Base-by-base conservation (phyloP, 176 grass and related monocot genomes). In the Carex scoparia region DNA sequence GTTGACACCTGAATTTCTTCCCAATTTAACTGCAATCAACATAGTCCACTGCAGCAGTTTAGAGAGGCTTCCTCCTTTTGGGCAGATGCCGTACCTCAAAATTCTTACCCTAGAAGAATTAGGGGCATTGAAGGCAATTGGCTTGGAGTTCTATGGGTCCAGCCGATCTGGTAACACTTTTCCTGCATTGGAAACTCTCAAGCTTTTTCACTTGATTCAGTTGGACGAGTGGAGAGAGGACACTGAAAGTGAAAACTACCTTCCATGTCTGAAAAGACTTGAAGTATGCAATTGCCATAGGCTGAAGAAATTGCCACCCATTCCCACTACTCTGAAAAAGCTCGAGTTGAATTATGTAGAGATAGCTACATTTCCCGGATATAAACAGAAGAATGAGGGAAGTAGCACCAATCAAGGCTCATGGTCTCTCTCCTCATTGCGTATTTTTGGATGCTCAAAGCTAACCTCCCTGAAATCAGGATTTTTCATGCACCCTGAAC, bases 201-300 rank as follows among this genome's bases (percentile, higher is more conserved):
- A 70, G 65, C 14, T 81, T 40, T 4, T 15, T 0, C 2, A 8
- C 8, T 42, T 70, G 57, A 54, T 44, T 56, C 38, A 31, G 56
- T 68, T 79, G 58, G 85, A 86, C 4, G 73, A 86, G 62, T 86
- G 85, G 75, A 57, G 55, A 40, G 44, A 16, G 4, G 28, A 79
- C 13, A 40, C 31, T 59, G n/a, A 61, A 16, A 78, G 70, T 7
- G 70, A 15, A 61, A 42, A 49, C 14, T 86, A 61, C 31, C 61
- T 86, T 57, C 85, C 44, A 10, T 8, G 19, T 67, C 27, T 80
- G 27, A 27, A 80, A 80, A 70, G 8, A 69, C 85, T 81, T 27
- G n/a, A 12, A 10, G 31, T 86, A 14, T 0, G 14, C 9, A 49
- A 7, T 0, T 86, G 85, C 75, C 61, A 75, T 5, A 80, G 79